These are phyloP conservation scores for Phytophthora cajani DNA, from an alignment of 352 stramenopile genomes.

Conservation along the genomic window DNA sequence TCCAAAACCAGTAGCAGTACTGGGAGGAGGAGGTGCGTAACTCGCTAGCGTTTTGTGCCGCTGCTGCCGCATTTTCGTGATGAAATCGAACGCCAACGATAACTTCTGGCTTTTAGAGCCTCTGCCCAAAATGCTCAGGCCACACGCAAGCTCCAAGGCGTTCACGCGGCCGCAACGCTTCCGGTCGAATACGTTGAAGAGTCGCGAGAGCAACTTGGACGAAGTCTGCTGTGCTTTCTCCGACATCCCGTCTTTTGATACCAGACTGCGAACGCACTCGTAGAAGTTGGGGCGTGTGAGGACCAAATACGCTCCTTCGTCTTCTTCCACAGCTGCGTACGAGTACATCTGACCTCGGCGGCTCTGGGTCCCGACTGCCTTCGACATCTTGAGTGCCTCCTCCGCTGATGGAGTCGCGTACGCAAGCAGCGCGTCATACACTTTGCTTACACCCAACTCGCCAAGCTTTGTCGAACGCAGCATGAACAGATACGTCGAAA, in stretches of 20 bases:
- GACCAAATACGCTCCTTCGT: conserved; percentile 83
- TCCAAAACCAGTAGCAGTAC: conserved; percentile 12
- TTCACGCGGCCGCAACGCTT: conserved; percentile 85
- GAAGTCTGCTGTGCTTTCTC: conserved; percentile 88
- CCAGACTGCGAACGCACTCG: conserved; percentile 84
- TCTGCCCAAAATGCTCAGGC: conserved; percentile 84
- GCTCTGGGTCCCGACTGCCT: conserved; percentile 48
- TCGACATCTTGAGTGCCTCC: conserved; percentile 72
- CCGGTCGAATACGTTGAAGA: conserved; percentile 90
- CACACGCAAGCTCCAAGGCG: conserved; percentile 84
- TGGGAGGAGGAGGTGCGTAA: conserved; percentile 54
- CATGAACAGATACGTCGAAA: conserved; percentile 88
- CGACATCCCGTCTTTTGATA: conserved; percentile 78
- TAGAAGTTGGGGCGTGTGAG: conserved; percentile 87
- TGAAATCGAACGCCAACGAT: conserved; percentile 86
- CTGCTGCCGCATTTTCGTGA: conserved; percentile 85
- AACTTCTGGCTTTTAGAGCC: conserved; percentile 90
- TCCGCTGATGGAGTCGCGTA: conserved; percentile 78
- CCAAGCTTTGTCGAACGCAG: conserved; percentile 80
- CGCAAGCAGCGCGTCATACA: conserved; percentile 81
- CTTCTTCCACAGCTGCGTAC: conserved; percentile 81
- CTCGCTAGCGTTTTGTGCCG: conserved; percentile 74
- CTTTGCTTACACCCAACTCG: conserved; percentile 73
- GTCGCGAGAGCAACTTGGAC: conserved; percentile 80
- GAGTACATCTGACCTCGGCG: conserved; percentile 66